Base-by-base conservation (phyloP, 2,329 filamentous ascomycete species). In the Macroventuria anomochaeta region DNA sequence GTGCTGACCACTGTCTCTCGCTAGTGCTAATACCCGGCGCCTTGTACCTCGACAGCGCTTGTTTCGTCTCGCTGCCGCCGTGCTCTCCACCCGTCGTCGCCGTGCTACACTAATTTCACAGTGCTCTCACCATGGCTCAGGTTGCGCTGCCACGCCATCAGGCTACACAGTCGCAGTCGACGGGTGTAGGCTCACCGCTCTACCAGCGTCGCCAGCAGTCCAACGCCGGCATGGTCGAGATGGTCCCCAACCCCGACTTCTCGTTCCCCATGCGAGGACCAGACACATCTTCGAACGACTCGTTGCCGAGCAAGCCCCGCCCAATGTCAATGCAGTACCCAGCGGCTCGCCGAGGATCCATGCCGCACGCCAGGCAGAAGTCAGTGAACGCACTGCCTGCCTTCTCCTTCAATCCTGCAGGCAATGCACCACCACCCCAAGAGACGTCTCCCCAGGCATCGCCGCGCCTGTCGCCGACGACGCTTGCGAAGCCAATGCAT, bases 401-500 rank as follows among this genome's bases (percentile, higher is more conserved):
- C 57, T 81, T 81, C 67, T 75, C 72, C 29, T 81, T 81, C 75
- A 80, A 81, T 51, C 75, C 79, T 8, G 68, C 74, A n/a, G 75
- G 75, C 50, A 54, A 73, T 12, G 66, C 76, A 21, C 59, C 72
- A 17, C 48, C 70, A 34, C 55, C 57, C 13, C 59, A 67, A 12
- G 58, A 62, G 26, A 60, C 68, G 10, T 74, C 74, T 37, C 76
- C 75, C 32, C 70, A 71, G n/a, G 65, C 69, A 15, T 75, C 75
- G 7, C 75, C 77, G 10, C 62, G 68, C n/a, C 59, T 68, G 3
- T 56, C 69, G 10, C 74, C 76, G 4, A 66, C 69, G 12, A 76
- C 77, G 23, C 81, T 86, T 15, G 79, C 82, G 17, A 81, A 85
- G 55, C 78, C 83, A 20, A 76, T 77, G 26, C 86, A 87, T 18